Conservation (phyloP, 1,284 basidiomycete genomes). For the Austroboletus rostrupii region DNA sequence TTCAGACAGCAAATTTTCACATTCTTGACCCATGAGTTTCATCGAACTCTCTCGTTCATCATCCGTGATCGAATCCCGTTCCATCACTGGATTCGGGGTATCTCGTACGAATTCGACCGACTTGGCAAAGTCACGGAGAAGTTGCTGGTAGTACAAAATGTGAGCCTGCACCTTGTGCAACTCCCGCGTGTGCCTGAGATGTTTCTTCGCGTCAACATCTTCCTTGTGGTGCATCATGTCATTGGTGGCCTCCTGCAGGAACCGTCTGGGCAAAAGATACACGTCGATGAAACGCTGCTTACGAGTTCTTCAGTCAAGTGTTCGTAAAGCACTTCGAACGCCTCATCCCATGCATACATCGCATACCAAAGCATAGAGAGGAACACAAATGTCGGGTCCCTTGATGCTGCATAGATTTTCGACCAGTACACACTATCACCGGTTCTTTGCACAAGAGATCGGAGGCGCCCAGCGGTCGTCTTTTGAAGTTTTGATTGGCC, state of each 20-base stretch:
- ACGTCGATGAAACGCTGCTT: not conserved
- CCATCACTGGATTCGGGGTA: slow-evolving; percentile 45
- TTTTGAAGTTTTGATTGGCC: slow-evolving; percentile 28
- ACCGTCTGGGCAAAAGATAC: not conserved
- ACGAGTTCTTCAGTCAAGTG: slow-evolving; percentile 44
- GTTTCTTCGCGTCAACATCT: slow-evolving; percentile 29
- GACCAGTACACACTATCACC: slow-evolving; percentile 51
- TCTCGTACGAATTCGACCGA: slow-evolving; percentile 44
- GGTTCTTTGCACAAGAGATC: slow-evolving; percentile 34
- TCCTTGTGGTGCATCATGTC: no score
- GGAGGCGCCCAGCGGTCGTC: slow-evolving; percentile 34
- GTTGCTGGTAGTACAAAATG: slow-evolving; percentile 48
- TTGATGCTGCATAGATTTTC: slow-evolving; percentile 43
- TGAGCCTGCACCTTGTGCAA: slow-evolving; percentile 53
- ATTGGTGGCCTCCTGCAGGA: slow-evolving; percentile 35
- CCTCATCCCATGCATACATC: slow-evolving; percentile 56
- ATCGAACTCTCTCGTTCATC: slow-evolving; percentile 15
- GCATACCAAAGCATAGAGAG: slow-evolving; percentile 54
- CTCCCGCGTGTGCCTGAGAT: slow-evolving; percentile 41
- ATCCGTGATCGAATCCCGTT: slow-evolving; percentile 17
- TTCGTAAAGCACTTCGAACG: slow-evolving; percentile 45
- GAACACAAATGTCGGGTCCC: slow-evolving; percentile 51
- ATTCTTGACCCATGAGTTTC: slow-evolving; percentile 40
- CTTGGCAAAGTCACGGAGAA: slow-evolving; percentile 53
- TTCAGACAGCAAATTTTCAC: slow-evolving; percentile 39